Evolutionary conservation across 306 rosid genomes (phyloP), one percentile per base, ranked within the genome.

Genomic region (Vigna unguiculata): DNA sequence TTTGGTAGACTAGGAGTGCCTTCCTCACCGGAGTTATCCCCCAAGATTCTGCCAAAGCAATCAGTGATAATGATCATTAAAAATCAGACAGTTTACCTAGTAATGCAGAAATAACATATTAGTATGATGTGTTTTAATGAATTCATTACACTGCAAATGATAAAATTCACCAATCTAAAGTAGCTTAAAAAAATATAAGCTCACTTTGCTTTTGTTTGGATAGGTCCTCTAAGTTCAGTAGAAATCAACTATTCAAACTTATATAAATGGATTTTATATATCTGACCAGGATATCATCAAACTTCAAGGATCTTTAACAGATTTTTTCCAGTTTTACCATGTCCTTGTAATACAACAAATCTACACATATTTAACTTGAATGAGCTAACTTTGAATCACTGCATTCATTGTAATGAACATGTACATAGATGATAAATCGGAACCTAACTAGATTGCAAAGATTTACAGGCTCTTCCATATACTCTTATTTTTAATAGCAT

Each of bases 41-140:
- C 86, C 70, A 91, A 59, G 78, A 83, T 75, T 34, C 97, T 91
- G 85, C 72, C 82, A 47, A 72, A 52, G 25, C 51, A 84, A 60
- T 47, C 36, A 46, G 76, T 54, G n/a, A 41, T 30, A 41, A 78
- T 28, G 65, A 34, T 34, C 63, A 16, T 62, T 15, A 21, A 72
- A 32, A 36, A 34, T 74, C 55, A 58, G 53, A 66, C 22, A 45
- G 45, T 54, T 43, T 0, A 3, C 6, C 6, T 48, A 66, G 43
- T 43, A 69, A 51, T 67, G 71, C 30, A 69, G n/a, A 62, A 24
- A 67, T 43, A 58, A 61, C n/a, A 41, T 41, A 24, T 41, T 65
- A 38, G 24, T 43, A 52, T 25, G 69, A 43, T 40, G 47, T 77
- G 48, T 51, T 11, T 53, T 49, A 21, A 22, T 20, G 43, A 64